Percentiles rank a stretch among this genome's conserved stretches.
phyloP scores from a whole-genome alignment of 164 flowering plant genomes.

The Hamamelis virginiana region DNA sequence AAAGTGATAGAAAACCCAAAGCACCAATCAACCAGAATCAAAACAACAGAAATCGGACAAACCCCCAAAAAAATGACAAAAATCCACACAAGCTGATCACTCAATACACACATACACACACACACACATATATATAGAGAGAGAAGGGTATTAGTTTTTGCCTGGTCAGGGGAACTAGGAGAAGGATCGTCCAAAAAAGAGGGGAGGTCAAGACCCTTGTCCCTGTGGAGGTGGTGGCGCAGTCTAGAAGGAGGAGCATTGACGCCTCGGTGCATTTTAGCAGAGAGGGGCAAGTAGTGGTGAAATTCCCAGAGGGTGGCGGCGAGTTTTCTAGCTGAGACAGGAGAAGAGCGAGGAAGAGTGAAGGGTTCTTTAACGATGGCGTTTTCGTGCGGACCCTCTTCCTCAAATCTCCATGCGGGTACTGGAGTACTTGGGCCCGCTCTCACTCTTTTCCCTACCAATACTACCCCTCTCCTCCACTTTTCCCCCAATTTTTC shows the following conservation, averaged over 20 bases:
- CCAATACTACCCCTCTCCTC: constrained; percentile 37
- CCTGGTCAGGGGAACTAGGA: constrained; percentile 48
- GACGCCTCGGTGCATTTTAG: constrained; percentile 40
- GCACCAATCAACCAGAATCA: background rate
- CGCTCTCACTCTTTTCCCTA: constrained; percentile 60
- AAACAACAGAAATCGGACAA: background rate
- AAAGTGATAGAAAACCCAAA: background rate
- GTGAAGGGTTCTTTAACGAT: too few species aligned
- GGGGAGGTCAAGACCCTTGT: constrained; percentile 34
- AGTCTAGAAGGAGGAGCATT: constrained; percentile 21
- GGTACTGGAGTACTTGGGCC: constrained; percentile 68
- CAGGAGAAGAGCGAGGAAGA: constrained; percentile 5
- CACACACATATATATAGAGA: background rate
- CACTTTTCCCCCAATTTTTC: constrained; percentile 60
- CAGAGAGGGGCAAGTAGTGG: constrained; percentile 19
- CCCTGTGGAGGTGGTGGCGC: constrained; percentile 33
- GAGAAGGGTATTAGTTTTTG: background rate
- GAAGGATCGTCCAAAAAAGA: constrained; percentile 45
- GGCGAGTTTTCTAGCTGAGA: constrained; percentile 76
- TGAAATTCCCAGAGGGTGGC: constrained; percentile 79
- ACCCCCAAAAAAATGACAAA: too few species aligned
- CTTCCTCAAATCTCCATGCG: constrained; percentile 50
- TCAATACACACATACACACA: background rate
- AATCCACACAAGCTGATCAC: background rate
- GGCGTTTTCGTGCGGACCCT: background rate